Evolutionary conservation across 768 basidiomycete genomes (phyloP).

Genomic region (Hortiboletus campestris): DNA sequence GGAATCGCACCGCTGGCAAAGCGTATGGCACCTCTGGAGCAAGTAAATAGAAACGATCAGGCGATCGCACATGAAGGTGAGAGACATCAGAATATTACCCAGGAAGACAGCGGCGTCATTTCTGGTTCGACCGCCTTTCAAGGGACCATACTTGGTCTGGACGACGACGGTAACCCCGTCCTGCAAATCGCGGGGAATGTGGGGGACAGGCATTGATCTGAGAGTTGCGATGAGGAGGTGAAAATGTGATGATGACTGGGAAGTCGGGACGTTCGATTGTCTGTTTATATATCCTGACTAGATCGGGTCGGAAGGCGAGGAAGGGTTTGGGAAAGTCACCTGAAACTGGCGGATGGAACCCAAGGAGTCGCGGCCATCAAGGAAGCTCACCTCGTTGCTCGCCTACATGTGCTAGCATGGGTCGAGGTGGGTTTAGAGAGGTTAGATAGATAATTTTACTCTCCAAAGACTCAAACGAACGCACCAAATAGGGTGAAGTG

Average conservation of each 20-base stretch:
- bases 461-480: neutral
- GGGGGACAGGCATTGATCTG: constrained; percentile 1
- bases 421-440: no score
- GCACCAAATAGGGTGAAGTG: no score
- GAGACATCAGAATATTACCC: constrained; percentile 36
- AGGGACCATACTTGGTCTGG: constrained; percentile 52
- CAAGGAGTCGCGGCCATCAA: neutral
- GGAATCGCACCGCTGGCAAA: constrained; percentile 60
- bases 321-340: neutral
- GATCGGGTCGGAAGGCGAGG: neutral
- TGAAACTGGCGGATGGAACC: neutral
- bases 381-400: neutral
- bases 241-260: neutral
- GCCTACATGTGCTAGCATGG: neutral
- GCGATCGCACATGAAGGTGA: neutral
- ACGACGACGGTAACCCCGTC: constrained; percentile 23
- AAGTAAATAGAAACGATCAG: neutral
- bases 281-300: neutral
- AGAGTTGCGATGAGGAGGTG: neutral
- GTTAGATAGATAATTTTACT: neutral
- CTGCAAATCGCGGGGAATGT: constrained; percentile 12
- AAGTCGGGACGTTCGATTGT: neutral
- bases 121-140: constrained; percentile 57
- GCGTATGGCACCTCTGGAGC: constrained; percentile 68
- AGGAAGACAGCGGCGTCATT: constrained; percentile 65